A percentile compares a stretch with the other conserved stretches of the same genome.
Conservation (phyloP, 805 yeast genomes). For the Nakazawaea anatomiae region DNA sequence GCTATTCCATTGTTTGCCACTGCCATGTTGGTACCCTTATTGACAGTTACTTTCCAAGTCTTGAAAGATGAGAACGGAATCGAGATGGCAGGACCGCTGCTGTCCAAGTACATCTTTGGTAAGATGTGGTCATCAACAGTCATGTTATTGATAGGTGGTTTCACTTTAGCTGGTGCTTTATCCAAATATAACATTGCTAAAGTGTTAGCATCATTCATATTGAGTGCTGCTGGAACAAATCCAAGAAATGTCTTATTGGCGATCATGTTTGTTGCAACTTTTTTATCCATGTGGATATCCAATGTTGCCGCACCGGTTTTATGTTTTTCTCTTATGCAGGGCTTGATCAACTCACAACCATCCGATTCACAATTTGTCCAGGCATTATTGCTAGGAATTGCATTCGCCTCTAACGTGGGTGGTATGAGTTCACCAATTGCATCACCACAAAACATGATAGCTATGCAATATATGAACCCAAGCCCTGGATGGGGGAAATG, state of each 20-base stretch:
- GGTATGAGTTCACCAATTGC: conserved; percentile 98
- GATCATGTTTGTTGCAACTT: conserved; percentile 80
- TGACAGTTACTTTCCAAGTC: conserved; percentile 69
- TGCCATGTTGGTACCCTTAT: conserved; percentile 73
- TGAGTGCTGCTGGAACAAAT: conserved; percentile 79
- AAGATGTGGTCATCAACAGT: conserved; percentile 96
- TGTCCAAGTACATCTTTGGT: conserved; percentile 72
- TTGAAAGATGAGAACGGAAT: conserved; percentile 48
- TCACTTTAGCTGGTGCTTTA: conserved; percentile 89
- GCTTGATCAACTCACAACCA: conserved; percentile 78
- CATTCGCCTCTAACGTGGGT: conserved; percentile 87
- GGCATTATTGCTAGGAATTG: conserved; percentile 85
- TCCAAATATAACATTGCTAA: conserved; percentile 89
- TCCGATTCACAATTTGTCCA: conserved; percentile 72
- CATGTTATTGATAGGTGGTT: conserved; percentile 86
- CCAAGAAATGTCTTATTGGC: conserved; percentile 74
- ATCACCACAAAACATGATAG: conserved; percentile 92
- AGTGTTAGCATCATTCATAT: conserved; percentile 71
- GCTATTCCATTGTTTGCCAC: conserved; percentile 90
- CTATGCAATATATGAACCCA: conserved; percentile 82
- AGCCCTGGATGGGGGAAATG: conserved; percentile 69
- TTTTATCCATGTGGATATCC: conserved; percentile 92
- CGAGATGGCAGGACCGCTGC: conserved; percentile 56
- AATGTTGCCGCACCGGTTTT: conserved; percentile 97
- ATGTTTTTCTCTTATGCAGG: conserved; percentile 87